phyloP scores from a whole-genome alignment of 805 yeast genomes.

The Groenewaldozyma tartarivorans region DNA sequence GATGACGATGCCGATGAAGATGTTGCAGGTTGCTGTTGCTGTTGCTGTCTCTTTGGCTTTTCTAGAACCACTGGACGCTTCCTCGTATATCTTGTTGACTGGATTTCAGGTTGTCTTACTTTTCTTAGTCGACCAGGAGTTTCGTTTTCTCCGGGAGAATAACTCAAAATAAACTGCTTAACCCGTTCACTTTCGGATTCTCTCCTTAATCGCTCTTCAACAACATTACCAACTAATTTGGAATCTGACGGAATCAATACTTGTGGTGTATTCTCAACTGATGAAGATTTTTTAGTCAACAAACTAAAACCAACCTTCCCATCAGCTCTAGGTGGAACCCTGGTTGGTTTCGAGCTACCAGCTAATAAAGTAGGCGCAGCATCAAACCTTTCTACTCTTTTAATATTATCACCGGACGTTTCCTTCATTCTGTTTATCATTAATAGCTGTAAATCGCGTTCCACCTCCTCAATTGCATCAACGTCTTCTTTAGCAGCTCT shows the following conservation, averaged over 20 bases:
- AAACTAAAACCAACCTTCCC: constrained; percentile 27
- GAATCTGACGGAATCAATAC: constrained; percentile 45
- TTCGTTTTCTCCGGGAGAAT: constrained; percentile 2
- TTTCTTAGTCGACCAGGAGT: neutral
- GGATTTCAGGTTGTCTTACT: constrained; percentile 12
- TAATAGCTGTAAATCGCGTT: constrained; percentile 45
- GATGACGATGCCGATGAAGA: too few relatives aligned
- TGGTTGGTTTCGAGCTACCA: neutral
- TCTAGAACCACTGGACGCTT: too few relatives aligned
- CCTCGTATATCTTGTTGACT: constrained; percentile 10
- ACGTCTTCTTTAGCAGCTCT: constrained; percentile 29
- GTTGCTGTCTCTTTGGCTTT: too few relatives aligned
- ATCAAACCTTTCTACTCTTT: constrained; percentile 1
- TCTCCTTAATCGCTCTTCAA: constrained; percentile 41
- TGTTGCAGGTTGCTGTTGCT: too few relatives aligned
- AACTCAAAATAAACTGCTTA: constrained; percentile 13
- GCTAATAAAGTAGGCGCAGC: neutral
- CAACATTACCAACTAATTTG: constrained; percentile 43
- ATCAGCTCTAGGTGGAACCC: neutral
- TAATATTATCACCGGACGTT: constrained; percentile 25
- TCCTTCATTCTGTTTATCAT: constrained; percentile 42
- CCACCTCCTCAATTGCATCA: constrained; percentile 43
- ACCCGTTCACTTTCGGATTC: constrained; percentile 47
- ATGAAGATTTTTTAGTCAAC: constrained; percentile 35
- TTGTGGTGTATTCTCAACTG: neutral